Evolutionary conservation across 495 filamentous ascomycete genomes (phyloP), one percentile per base, ranked within the genome.

Genomic region (Cercophora samala): DNA sequence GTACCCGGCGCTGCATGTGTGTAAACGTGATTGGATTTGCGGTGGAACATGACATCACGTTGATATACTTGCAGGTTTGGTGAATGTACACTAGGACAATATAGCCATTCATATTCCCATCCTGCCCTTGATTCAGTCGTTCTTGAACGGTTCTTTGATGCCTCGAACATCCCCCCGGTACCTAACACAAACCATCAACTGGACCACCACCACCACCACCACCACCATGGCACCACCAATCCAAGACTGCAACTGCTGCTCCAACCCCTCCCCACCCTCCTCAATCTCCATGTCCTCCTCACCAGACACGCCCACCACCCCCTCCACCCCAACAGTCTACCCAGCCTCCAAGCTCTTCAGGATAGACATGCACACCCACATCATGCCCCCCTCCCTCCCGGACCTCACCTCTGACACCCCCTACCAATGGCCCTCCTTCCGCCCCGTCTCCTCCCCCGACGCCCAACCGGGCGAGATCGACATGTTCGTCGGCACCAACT

Each of bases 281-380:
- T 65, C 64, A 19, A 42, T 56, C 5, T 60, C 69, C 23, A n/a
- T 62, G 15, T 63, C 66, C 4, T 25, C 59, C 23, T 65, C 64
- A 17, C 55, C 60, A 15, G 19, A 42, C 23, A 37, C 62, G 22
- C 26, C 32, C n/a, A 32, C 52, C 29, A 18, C 21, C 54, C 19
- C 59, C 18, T 32, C 18, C 15, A 23, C 37, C 24, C 25, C 55
- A 18, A 42, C 60, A 19, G 8, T 64, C 58, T 24, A 61, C 51
- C 60, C 66, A 6, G 61, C 58, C 0, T 26, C 62, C 19, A 64
- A 62, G 46, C 70, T 75, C 60, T 75, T 73, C 69, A 68, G 73
- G 59, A 75, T 75, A 66, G 73, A 75, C 64, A 69, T 75, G 69
- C 73, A 75, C 73, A 75, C 73, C 6, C 73, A 75, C 70, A 73